phyloP scores from a whole-genome alignment of 352 stramenopile species.

The Pythium brachiatum region DNA sequence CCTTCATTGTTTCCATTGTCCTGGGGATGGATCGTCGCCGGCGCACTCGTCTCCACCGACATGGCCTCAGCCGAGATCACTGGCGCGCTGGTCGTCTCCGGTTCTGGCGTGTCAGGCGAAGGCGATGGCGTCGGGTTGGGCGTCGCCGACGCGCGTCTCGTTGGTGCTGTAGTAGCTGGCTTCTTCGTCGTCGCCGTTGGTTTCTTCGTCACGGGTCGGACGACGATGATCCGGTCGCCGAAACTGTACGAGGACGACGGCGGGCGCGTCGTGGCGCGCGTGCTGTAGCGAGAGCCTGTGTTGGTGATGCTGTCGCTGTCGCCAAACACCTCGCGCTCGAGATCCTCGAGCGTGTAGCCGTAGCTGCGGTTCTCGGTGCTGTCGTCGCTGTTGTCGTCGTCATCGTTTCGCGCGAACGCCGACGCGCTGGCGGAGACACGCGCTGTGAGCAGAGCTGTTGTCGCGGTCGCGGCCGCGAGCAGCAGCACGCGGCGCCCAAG shows the following conservation, averaged over 20 bases:
- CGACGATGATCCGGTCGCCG: background rate
- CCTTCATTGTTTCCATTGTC: too few relatives aligned
- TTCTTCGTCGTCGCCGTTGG: background rate
- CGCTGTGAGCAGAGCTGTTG: background rate
- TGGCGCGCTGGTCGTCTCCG: background rate
- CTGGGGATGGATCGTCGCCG: conserved; percentile 1
- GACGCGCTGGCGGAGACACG: background rate
- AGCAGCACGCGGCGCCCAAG: background rate
- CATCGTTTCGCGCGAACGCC: background rate
- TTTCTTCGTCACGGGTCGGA: background rate
- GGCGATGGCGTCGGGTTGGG: background rate
- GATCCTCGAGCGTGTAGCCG: background rate
- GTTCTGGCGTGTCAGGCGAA: background rate
- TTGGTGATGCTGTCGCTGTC: background rate
- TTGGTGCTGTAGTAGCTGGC: background rate
- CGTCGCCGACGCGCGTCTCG: background rate
- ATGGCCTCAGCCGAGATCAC: conserved; percentile 6
- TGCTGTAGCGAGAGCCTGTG: background rate
- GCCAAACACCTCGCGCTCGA: background rate
- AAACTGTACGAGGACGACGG: background rate
- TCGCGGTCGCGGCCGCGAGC: background rate
- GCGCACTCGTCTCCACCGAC: background rate
- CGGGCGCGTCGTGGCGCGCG: background rate
- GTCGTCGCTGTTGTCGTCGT: background rate
- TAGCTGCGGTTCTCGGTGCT: background rate